Percentiles rank a stretch among this genome's conserved stretches.
Evolutionary conservation across 192 early-diverging fungal species (phyloP).

Genomic region (Entomortierella chlamydospora): DNA sequence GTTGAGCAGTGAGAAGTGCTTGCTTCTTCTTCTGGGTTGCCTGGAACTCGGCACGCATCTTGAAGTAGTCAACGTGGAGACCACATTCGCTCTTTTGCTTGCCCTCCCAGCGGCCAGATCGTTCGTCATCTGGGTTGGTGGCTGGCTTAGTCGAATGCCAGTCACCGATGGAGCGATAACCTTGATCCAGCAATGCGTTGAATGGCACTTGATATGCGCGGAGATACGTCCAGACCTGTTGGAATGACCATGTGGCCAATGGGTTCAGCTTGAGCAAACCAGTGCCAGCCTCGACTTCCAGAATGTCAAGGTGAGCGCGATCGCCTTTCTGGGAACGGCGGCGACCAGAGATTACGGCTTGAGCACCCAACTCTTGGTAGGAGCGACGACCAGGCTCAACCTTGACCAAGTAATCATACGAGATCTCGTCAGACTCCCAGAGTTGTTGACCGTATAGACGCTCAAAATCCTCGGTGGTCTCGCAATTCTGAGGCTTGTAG

Average conservation of each 20-base stretch:
- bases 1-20: conserved; percentile 28
- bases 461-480: conserved; percentile 76
- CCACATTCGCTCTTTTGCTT: conserved; percentile 95
- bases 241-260: conserved; percentile 91
- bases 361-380: conserved; percentile 79
- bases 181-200: conserved; percentile 88
- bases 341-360: conserved; percentile 90
- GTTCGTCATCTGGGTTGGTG: conserved; percentile 74
- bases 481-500: conserved; percentile 77
- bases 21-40: conserved; percentile 82
- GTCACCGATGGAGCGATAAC: conserved; percentile 94
- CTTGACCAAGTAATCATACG: conserved; percentile 93
- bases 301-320: conserved; percentile 76
- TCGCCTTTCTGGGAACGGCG: conserved; percentile 89
- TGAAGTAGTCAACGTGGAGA: conserved; percentile 96
- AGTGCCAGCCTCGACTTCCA: conserved; percentile 83
- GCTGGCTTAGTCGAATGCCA: conserved; percentile 88
- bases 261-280: conserved; percentile 93
- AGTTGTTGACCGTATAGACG: conserved; percentile 78
- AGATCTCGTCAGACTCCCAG: conserved; percentile 84
- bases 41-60: conserved; percentile 85
- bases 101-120: conserved; percentile 90
- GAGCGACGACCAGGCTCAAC: conserved; percentile 93
- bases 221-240: conserved; percentile 89
- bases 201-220: conserved; percentile 87